Base-by-base conservation (phyloP, 352 stramenopile genomes). In the Globisporangium paroecandrum region DNA sequence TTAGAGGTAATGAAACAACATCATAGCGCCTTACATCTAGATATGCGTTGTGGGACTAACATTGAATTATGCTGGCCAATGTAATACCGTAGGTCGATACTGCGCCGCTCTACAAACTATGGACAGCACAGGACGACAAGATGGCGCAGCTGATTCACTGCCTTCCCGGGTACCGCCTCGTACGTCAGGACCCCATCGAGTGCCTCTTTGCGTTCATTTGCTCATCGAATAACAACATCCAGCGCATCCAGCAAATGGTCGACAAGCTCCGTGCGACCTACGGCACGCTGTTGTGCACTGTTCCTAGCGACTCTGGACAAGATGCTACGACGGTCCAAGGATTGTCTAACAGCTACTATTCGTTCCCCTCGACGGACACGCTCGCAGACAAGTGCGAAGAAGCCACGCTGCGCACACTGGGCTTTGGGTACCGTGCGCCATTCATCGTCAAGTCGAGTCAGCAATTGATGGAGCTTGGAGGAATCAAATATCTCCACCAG, bases 191-290 rank as follows among this genome's bases (percentile, higher is more conserved):
- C 72, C 96, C 96, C 3, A 81, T 97, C 29, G 97, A 99, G 78
- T 99, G 96, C 77, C 81, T 99, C 29, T 93, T 99, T 67, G 97
- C 90, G 38, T 99, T 99, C 81, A 98, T 99, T 55, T 99, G 96
- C 77, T 98, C 90, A 22, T 98, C 89, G 63, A 99, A 99, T 81
- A 99, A 99, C 82, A 99, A 99, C 77, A 99, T 99, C 75, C 73
- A 87, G 49, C 79, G 97, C 34, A 99, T 99, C 72, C 90, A 90
- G 43, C 83, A 93, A 36, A 98, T 99, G 88, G 74, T 99, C 20
- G 77, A 90, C 56, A 87, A 89, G 32, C 89, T 99, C 65, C 81
- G 95, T 58, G 65, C 74, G 43, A 82, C 77, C 24, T 99, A 97
- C 80, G 97, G 97, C 12, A 78, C 78, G 60, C 81, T 78, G 20